Percentiles rank a stretch among this genome's conserved stretches.
Conservation (phyloP, 441 rosid genomes). For the Aquilaria agallochum region DNA sequence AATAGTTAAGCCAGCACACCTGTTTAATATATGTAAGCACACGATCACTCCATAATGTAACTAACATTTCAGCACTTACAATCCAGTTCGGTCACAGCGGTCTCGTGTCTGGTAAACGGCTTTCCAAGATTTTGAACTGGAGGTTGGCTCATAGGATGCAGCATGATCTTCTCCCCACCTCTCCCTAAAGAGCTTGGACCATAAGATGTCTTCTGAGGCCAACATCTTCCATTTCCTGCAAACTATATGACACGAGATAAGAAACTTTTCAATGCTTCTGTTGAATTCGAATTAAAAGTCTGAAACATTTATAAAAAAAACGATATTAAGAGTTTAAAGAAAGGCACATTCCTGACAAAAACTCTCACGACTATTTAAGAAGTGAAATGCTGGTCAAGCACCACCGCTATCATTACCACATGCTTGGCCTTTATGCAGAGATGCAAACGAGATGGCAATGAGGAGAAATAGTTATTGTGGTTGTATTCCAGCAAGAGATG, state of each 20-base stretch:
- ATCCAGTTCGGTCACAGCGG: constrained; percentile 52
- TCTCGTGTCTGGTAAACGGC: constrained; percentile 48
- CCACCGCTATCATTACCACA: too few relatives aligned
- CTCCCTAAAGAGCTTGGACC: constrained; percentile 41
- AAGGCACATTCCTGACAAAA: too few relatives aligned
- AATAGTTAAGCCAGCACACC: constrained; percentile 1
- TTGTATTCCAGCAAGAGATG: too few relatives aligned
- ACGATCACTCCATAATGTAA: neutral
- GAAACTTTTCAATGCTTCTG: too few relatives aligned
- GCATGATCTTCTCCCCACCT: constrained; percentile 55
- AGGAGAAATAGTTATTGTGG: too few relatives aligned
- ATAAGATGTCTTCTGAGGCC: constrained; percentile 38
- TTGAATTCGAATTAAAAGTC: too few relatives aligned
- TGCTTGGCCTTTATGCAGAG: too few relatives aligned
- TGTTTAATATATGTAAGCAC: neutral
- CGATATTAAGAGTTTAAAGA: too few relatives aligned
- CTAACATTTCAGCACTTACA: constrained; percentile 29
- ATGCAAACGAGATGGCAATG: too few relatives aligned
- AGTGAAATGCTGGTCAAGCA: too few relatives aligned
- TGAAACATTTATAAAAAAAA: too few relatives aligned
- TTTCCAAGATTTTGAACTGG: constrained; percentile 43
- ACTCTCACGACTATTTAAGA: too few relatives aligned
- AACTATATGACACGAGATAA: constrained; percentile 21
- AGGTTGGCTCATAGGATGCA: constrained; percentile 31
- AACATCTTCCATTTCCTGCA: constrained; percentile 46